Conservation (phyloP, 495 filamentous ascomycete species). For the Pyrenopolyporus hunteri region DNA sequence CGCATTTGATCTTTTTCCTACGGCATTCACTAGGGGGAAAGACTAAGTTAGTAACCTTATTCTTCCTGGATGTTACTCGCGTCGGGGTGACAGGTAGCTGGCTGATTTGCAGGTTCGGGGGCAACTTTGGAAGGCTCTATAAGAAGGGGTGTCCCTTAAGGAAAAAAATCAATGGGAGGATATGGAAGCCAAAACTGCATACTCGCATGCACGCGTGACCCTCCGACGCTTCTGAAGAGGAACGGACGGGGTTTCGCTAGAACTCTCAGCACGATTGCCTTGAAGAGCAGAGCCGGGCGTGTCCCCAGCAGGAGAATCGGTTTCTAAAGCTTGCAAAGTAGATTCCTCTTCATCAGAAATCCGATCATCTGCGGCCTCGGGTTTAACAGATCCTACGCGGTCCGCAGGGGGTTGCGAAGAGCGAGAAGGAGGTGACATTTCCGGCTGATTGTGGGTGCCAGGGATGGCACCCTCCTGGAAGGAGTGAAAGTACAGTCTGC, state of each 20-base stretch:
- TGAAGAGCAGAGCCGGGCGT: conserved; percentile 26
- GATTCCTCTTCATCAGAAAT: conserved; percentile 31
- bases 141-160: neutral
- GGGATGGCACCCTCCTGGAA: conserved; percentile 17
- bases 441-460: conserved; percentile 27
- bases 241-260: conserved; percentile 44
- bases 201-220: conserved; percentile 89
- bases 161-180: neutral
- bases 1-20: conserved; percentile 98
- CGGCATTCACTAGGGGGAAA: conserved; percentile 68
- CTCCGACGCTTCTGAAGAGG: conserved; percentile 86
- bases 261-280: conserved; percentile 33
- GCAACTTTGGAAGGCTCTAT: neutral
- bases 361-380: conserved; percentile 27
- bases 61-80: neutral
- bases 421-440: conserved; percentile 42
- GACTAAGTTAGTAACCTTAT: conserved; percentile 13
- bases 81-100: neutral
- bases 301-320: conserved; percentile 25
- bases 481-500: conserved; percentile 17
- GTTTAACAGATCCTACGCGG: conserved; percentile 31
- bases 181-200: conserved; percentile 16
- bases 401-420: conserved; percentile 40
- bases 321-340: conserved; percentile 19
- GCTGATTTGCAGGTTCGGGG: neutral